These are phyloP conservation scores for Volvox reticuliferus DNA, from an alignment of 139 green algal genomes.

Conservation along the genomic window DNA sequence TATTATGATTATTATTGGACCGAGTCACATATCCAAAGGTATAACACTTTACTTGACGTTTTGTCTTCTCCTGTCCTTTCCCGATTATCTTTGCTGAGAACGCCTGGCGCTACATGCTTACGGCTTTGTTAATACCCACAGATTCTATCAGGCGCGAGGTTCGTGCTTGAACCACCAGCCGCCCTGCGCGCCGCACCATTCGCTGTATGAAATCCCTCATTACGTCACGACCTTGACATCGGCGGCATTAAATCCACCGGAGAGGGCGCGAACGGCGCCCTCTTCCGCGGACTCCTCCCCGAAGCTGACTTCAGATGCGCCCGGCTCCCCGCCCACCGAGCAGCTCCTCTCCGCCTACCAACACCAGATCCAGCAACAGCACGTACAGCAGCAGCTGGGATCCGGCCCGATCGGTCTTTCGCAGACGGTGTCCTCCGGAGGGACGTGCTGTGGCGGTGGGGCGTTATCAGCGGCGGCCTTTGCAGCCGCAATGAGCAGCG, in stretches of 20 bases:
- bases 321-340: constrained; percentile 3
- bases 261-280: background rate
- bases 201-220: background rate
- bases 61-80: too few relatives aligned
- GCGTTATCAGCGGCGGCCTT: background rate
- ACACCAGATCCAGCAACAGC: constrained; percentile 21
- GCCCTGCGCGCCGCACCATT: background rate
- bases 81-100: too few relatives aligned
- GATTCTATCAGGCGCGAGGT: constrained; percentile 16
- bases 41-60: too few relatives aligned
- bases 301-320: background rate
- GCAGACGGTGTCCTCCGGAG: background rate
- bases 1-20: too few relatives aligned
- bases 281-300: background rate
- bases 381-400: background rate
- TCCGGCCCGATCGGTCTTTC: background rate
- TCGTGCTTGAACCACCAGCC: background rate
- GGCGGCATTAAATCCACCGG: background rate
- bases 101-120: too few relatives aligned
- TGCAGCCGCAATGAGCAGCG: background rate
- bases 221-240: background rate
- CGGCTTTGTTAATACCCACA: background rate
- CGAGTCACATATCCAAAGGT: too few relatives aligned
- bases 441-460: background rate
- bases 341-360: background rate